Conservation (phyloP, 352 stramenopile species). For the Pythium apleroticum region DNA sequence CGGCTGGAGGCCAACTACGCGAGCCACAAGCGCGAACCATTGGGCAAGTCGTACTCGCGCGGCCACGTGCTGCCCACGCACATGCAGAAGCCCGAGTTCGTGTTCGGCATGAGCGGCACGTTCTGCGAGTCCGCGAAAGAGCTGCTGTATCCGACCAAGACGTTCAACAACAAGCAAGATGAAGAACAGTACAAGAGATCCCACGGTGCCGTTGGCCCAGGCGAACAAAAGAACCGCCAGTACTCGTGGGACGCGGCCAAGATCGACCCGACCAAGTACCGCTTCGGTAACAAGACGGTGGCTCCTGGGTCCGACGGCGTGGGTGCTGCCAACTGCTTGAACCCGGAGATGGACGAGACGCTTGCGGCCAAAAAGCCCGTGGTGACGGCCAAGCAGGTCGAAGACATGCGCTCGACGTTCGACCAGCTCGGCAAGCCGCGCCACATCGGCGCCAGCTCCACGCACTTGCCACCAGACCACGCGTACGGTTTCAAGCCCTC, state of each 20-base stretch:
- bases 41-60: slow-evolving; percentile 66
- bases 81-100: slow-evolving; percentile 56
- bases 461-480: slow-evolving; percentile 44
- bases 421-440: slow-evolving; percentile 75
- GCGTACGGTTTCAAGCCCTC: slow-evolving; percentile 58
- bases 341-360: slow-evolving; percentile 71
- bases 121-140: slow-evolving; percentile 86
- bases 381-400: slow-evolving; percentile 63
- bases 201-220: slow-evolving; percentile 73
- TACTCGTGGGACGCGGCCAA: slow-evolving; percentile 77
- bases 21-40: slow-evolving; percentile 74
- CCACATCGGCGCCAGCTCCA: slow-evolving; percentile 50
- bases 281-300: slow-evolving; percentile 66
- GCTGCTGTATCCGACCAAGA: slow-evolving; percentile 69
- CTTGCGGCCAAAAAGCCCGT: slow-evolving; percentile 26
- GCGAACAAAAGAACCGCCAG: slow-evolving; percentile 84
- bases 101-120: slow-evolving; percentile 58
- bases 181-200: slow-evolving; percentile 76
- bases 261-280: slow-evolving; percentile 65
- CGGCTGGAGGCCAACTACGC: slow-evolving; percentile 79
- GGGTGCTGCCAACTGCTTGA: slow-evolving; percentile 55
- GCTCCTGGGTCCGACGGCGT: slow-evolving; percentile 40
- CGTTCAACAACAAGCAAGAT: slow-evolving; percentile 58
- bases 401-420: slow-evolving; percentile 69
- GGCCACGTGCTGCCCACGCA: slow-evolving; percentile 66